phyloP scores from a whole-genome alignment of 768 basidiomycete genomes.

The Phaeotremella skinneri region DNA sequence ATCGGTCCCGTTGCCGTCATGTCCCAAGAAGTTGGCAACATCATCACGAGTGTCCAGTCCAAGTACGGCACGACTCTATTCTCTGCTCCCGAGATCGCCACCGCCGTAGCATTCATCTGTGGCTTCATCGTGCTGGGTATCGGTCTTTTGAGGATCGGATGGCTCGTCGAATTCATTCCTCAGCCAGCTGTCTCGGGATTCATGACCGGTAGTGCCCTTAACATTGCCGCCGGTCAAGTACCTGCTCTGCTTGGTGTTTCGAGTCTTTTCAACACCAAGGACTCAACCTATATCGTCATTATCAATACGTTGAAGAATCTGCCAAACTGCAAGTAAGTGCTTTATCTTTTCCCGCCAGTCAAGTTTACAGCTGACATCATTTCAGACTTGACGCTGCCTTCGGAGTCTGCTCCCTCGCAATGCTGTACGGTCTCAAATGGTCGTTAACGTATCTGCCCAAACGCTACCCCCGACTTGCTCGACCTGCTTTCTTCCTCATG shows the following conservation, averaged over 20 bases:
- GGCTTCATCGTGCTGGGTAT: constrained; percentile 90
- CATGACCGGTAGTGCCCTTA: constrained; percentile 98
- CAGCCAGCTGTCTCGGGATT: constrained; percentile 56
- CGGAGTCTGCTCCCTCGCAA: constrained; percentile 71
- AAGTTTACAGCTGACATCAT: constrained; percentile 40
- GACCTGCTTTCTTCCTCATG: constrained; percentile 65
- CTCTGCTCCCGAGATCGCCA: constrained; percentile 72
- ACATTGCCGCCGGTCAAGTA: constrained; percentile 80
- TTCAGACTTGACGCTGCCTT: constrained; percentile 82
- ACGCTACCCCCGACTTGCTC: constrained; percentile 40
- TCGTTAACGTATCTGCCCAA: constrained; percentile 31
- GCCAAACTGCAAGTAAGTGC: constrained; percentile 41
- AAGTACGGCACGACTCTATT: constrained; percentile 56
- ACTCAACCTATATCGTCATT: constrained; percentile 77
- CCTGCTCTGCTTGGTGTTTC: constrained; percentile 85
- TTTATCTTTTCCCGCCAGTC: neutral
- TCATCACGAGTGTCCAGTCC: constrained; percentile 66
- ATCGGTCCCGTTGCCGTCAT: constrained; percentile 99
- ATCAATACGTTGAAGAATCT: constrained; percentile 89
- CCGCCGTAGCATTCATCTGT: constrained; percentile 74
- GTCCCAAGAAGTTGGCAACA: constrained; percentile 78
- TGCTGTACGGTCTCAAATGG: constrained; percentile 52
- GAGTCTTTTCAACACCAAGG: constrained; percentile 77
- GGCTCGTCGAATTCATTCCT: constrained; percentile 84
- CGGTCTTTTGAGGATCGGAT: constrained; percentile 83